phyloP scores from a whole-genome alignment of 1,139 yeast genomes.

The Scheffersomyces lignicola region DNA sequence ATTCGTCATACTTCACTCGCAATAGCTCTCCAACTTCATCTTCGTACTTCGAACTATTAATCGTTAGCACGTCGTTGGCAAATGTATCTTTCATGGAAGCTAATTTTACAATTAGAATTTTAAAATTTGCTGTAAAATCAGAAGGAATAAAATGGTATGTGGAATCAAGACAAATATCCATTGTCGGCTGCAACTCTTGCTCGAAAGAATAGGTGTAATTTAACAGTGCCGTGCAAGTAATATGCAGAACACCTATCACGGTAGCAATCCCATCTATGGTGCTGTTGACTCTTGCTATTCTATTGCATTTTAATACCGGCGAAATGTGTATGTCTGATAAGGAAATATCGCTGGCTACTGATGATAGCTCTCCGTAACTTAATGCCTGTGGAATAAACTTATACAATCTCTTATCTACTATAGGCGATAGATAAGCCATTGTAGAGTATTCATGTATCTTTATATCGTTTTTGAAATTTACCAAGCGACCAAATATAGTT shows the following conservation, averaged over 20 bases:
- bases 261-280: not conserved
- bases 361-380: slow-evolving; percentile 22
- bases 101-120: not conserved
- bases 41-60: not conserved
- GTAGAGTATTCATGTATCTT: slow-evolving; percentile 22
- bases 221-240: no score
- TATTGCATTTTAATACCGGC: not conserved
- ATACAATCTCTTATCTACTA: slow-evolving; percentile 18
- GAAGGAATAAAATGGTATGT: slow-evolving; percentile 2
- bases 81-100: not conserved
- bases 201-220: no score
- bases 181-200: no score
- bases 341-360: not conserved
- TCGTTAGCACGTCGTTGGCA: not conserved
- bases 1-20: not conserved
- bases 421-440: slow-evolving; percentile 27
- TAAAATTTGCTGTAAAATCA: not conserved
- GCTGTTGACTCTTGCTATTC: not conserved
- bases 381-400: slow-evolving; percentile 21
- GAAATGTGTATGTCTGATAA: not conserved
- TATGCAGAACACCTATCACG: not conserved
- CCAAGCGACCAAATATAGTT: slow-evolving; percentile 25
- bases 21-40: not conserved
- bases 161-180: no score
- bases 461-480: slow-evolving; percentile 15